Evolutionary conservation across 148 eudicot genomes (phyloP), one percentile per base, ranked within the genome.

Genomic region (Cornus controversa): DNA sequence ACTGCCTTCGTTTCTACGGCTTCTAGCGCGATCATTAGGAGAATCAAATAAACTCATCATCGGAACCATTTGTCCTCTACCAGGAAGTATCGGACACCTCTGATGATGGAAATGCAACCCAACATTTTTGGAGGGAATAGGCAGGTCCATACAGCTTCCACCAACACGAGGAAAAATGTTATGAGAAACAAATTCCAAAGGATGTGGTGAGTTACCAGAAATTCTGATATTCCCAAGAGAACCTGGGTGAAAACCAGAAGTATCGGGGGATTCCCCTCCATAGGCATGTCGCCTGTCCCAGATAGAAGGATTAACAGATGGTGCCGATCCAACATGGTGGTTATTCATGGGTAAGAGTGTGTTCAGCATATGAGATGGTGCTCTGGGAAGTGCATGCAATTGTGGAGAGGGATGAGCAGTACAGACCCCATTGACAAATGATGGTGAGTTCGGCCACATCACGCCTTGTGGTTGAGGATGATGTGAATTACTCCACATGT

Each of bases 281-380:
- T 83, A 87, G 40, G 85, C 69, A 85, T 82, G 89, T 66, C 84
- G 81, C 78, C 89, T 90, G 69, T 90, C 98, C 97, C 94, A 90
- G 60, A 88, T 77, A 84, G 92, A 90, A 81, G 85, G 85, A 81
- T 92, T 88, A n/a, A 84, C 75, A 68, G 91, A 85, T 47, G 96
- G 96, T 47, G 96, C 90, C 22, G 98, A 90, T 69, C 93, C 98
- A 50, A 86, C 91, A 57, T 89, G 94, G 79, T 86, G 94, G 77
- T 81, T 80, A 81, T 78, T 87, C 53, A 86, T 23, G 18, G 92
- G 87, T 77, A 88, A 50, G 53, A 76, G 65, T 24, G 89, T 78
- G 81, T 85, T 90, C 79, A 85, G 42, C 88, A 87, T 81, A 69
- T 85, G 92, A 65, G 89, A 85, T 63, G 91, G 90, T 67, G 89